Percentiles rank a stretch among this genome's conserved stretches.
phyloP scores from a whole-genome alignment of 805 yeast genomes.

The Candida golubevii region DNA sequence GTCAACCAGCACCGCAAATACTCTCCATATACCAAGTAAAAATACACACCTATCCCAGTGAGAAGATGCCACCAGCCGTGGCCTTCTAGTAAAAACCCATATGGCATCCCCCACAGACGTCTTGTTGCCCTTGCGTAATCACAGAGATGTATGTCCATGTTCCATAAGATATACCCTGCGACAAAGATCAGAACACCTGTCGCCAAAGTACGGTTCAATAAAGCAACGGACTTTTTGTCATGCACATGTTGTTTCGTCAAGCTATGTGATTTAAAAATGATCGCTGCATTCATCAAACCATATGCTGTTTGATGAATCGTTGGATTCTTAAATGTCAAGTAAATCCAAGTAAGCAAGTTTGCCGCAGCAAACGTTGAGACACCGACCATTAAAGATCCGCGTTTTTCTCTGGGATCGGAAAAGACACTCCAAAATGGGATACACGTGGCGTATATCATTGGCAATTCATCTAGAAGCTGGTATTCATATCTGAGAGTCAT shows the following conservation, averaged over 20 bases:
- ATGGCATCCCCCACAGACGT: conserved; percentile 70
- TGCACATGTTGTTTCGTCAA: conserved; percentile 52
- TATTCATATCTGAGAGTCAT: conserved; percentile 89
- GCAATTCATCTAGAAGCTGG: conserved; percentile 91
- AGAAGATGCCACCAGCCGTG: conserved; percentile 98
- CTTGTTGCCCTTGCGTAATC: conserved; percentile 51
- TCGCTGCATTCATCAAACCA: conserved; percentile 69
- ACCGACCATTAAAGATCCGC: conserved; percentile 43
- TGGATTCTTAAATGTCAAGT: conserved; percentile 73
- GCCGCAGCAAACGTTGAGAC: conserved; percentile 50
- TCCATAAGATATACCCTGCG: conserved; percentile 83
- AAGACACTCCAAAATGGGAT: conserved; percentile 86
- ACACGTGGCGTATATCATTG: conserved; percentile 97
- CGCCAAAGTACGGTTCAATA: conserved; percentile 52
- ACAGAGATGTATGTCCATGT: conserved; percentile 81
- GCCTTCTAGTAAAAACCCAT: conserved; percentile 81
- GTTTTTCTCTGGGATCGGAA: conserved; percentile 47
- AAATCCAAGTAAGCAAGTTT: conserved; percentile 60
- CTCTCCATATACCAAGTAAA: conserved; percentile 75
- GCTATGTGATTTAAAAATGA: conserved; percentile 55
- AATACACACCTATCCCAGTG: conserved; percentile 85
- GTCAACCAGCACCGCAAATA: conserved; percentile 64
- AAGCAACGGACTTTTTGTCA: conserved; percentile 42
- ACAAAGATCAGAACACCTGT: conserved; percentile 61
- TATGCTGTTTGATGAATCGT: conserved; percentile 86